Conservation (phyloP, 108 stramenopile genomes). For the Nitzschia palea region DNA sequence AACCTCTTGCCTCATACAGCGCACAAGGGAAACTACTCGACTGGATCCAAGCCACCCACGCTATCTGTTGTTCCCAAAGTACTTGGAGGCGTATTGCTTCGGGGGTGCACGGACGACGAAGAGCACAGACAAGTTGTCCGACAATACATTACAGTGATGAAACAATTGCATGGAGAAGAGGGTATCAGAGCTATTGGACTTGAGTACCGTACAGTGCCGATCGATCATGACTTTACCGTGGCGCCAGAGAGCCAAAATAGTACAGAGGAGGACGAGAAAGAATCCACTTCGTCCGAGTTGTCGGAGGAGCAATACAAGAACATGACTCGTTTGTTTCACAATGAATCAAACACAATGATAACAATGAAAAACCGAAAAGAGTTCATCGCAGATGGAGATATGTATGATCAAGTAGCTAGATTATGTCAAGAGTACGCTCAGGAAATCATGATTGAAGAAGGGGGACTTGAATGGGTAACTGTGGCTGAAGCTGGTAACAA, state of each 20-base stretch:
- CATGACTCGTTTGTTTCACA: conserved; percentile 64
- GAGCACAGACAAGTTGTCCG: conserved; percentile 28
- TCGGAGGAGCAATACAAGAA: background rate
- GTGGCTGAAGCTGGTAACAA: conserved; percentile 37
- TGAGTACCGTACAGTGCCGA: conserved; percentile 44
- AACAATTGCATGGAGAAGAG: conserved; percentile 44
- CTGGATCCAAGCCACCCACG: background rate
- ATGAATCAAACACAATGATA: conserved; percentile 51
- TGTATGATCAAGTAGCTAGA: conserved; percentile 67
- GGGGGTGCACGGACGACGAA: conserved; percentile 28
- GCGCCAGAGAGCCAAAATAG: background rate
- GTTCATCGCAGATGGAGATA: conserved; percentile 70
- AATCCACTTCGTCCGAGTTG: background rate
- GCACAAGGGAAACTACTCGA: background rate
- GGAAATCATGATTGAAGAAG: conserved; percentile 59
- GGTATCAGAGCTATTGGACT: conserved; percentile 59
- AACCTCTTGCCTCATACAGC: background rate
- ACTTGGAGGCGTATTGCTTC: conserved; percentile 28
- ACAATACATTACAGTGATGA: conserved; percentile 14
- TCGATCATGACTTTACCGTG: background rate
- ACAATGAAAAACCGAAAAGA: conserved; percentile 54
- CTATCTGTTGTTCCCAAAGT: conserved; percentile 12
- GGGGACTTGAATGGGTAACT: conserved; percentile 63
- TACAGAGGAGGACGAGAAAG: conserved; percentile 16
- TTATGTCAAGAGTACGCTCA: conserved; percentile 73